A percentile compares a stretch with the other conserved stretches of the same genome.
Conservation (phyloP, 2,329 filamentous ascomycete genomes). For the Colletotrichum sp. region DNA sequence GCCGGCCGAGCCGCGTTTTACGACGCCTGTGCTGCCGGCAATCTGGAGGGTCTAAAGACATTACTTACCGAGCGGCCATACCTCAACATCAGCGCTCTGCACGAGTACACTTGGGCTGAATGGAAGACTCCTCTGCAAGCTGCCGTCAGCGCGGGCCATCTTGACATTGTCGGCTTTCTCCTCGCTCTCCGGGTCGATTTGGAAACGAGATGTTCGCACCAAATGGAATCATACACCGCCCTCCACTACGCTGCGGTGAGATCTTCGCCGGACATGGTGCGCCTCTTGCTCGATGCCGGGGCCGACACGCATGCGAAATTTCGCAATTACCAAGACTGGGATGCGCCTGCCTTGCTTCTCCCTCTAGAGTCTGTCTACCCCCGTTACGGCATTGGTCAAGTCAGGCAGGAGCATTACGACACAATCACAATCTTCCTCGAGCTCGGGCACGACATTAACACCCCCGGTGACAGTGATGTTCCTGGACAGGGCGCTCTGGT, state of each 20-base stretch:
- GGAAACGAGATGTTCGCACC: not conserved
- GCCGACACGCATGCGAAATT: not conserved
- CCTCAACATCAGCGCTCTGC: not conserved
- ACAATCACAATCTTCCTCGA: not conserved
- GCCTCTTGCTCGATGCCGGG: fast-evolving
- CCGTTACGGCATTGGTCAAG: not conserved
- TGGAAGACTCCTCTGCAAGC: not conserved
- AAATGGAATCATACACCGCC: not conserved
- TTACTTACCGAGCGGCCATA: not conserved
- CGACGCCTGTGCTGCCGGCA: not conserved
- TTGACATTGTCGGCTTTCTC: not conserved
- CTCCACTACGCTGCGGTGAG: not conserved
- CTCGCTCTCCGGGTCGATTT: not conserved
- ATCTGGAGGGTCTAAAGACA: not conserved
- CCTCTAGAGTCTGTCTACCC: not conserved
- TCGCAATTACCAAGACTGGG: not conserved
- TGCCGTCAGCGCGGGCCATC: not conserved
- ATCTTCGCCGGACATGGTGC: not conserved
- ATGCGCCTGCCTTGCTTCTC: not conserved
- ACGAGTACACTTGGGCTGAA: not conserved
- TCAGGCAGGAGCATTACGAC: not conserved
- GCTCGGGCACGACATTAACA: not conserved
- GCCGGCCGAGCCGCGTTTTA: not conserved
- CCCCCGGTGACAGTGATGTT: too few species aligned
- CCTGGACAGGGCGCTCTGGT: not conserved